These are phyloP conservation scores for Hura crepitans DNA, from an alignment of 441 rosid species.

Conservation along the genomic window DNA sequence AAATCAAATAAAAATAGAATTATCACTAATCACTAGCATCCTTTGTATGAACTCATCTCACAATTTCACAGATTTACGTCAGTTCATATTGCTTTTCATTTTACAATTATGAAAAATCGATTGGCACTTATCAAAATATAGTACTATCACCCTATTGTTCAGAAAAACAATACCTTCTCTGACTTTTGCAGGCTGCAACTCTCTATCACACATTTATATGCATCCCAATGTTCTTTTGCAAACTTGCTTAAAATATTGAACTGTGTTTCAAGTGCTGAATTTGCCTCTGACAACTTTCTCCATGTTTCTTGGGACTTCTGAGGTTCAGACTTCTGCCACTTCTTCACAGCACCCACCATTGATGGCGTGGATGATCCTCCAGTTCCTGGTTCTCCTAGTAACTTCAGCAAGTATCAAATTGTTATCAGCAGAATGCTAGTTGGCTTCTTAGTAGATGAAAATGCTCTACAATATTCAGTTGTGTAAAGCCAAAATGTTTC, in stretches of 20 bases:
- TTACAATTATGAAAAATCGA: background rate
- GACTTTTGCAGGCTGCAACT: constrained; percentile 61
- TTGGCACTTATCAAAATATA: constrained; percentile 6
- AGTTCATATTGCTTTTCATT: constrained; percentile 2
- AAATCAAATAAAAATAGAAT: background rate
- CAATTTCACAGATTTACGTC: background rate
- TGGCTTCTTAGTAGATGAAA: background rate
- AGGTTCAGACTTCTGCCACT: constrained; percentile 87
- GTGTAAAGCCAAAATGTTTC: background rate
- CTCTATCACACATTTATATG: constrained; percentile 52
- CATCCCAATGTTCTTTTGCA: constrained; percentile 69
- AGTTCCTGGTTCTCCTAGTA: constrained; percentile 89
- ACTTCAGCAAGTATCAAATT: constrained; percentile 40
- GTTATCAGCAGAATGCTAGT: constrained; percentile 11
- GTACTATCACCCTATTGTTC: background rate
- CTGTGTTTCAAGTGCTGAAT: constrained; percentile 68
- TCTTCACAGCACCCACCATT: constrained; percentile 96
- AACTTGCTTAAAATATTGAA: constrained; percentile 59
- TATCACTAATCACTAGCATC: background rate
- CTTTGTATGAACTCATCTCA: constrained; percentile 6
- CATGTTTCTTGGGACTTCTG: constrained; percentile 68
- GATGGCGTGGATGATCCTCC: constrained; percentile 98
- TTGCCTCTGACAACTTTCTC: constrained; percentile 70
- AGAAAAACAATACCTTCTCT: constrained; percentile 53
- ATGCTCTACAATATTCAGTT: background rate